Evolutionary conservation across 1,284 basidiomycete species (phyloP), one percentile per base, ranked within the genome.

Genomic region (Cutaneotrichosporon sp.): DNA sequence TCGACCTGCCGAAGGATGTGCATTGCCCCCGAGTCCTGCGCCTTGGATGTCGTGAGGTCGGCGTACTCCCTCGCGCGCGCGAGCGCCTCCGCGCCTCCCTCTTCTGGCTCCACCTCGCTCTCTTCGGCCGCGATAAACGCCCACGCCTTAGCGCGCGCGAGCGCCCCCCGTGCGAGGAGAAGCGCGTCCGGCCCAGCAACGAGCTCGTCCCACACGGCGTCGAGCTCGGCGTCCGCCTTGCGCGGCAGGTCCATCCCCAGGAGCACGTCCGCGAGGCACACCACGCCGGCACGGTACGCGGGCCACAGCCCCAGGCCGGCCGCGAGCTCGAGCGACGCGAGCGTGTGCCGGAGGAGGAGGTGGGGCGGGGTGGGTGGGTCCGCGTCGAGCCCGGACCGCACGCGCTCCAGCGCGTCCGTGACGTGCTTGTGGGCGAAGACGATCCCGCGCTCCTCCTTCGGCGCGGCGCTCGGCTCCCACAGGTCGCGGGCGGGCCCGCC

Each of bases 81-180:
- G 4, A 36, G 25, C 14, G 34, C 33, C 18, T 22, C 50, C 10
- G 1, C 45, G 36, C 29, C 10, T 16, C 18, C 54, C 3, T 54
- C 52, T 18, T 16, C 52, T n/a, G 49, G 31, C 34, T 43, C 54
- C 11, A 46, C 45, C 33, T 56, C 22, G 27, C 54, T 13, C 27
- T 36, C 50, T n/a, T 18, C 34, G 46, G 20, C 50, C 1, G 62
- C 62, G 5, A 69, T 22, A 16, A 67, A 66, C 1, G 73, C 52
- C 3, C 69, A 55, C 2, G 73, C 74, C 60, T 74, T 72, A 7
- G 69, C 74, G n/a, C 76, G 58, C 2, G 68, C 67, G 38, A 73
- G 60, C 3, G 66, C 68, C 1, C 62, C 73, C 8, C 69, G 49
- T 4, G 70, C 66, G 11, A 69, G 50, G 6, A 54, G 55, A 50